A percentile compares a stretch with the other conserved stretches of the same genome.
phyloP scores from a whole-genome alignment of 1,284 basidiomycete species.

The Ganoderma sp. region DNA sequence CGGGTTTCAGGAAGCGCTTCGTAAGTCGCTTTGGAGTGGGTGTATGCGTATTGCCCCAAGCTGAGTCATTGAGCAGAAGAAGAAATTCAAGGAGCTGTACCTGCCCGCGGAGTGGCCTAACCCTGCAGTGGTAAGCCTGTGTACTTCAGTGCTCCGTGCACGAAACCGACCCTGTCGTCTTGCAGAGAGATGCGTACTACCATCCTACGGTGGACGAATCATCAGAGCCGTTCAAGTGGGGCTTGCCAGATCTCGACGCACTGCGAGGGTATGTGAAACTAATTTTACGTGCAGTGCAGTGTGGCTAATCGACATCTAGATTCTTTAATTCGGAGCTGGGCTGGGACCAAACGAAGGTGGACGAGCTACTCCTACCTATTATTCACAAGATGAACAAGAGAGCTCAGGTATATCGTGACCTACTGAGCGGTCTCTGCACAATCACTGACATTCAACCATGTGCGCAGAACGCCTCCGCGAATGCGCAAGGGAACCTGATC shows the following conservation, averaged over 20 bases:
- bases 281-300: background rate
- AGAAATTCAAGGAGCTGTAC: conserved; percentile 85
- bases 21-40: conserved; percentile 54
- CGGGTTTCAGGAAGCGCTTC: conserved; percentile 83
- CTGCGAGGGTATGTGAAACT: conserved; percentile 70
- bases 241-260: conserved; percentile 92
- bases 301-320: conserved; percentile 45
- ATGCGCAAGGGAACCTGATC: conserved; percentile 77
- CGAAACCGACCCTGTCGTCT: background rate
- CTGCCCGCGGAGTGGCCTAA: conserved; percentile 92
- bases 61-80: conserved; percentile 65
- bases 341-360: conserved; percentile 88
- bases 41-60: background rate
- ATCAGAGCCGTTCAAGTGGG: conserved; percentile 97
- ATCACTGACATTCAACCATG: background rate
- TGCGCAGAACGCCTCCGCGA: conserved; percentile 61
- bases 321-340: conserved; percentile 86
- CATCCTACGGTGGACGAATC: conserved; percentile 90
- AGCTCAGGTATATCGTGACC: conserved; percentile 58
- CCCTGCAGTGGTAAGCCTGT: conserved; percentile 72
- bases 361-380: conserved; percentile 91
- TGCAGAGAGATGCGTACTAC: conserved; percentile 89
- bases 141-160: background rate
- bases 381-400: conserved; percentile 89
- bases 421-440: background rate